Conservation (phyloP, 148 eudicot genomes). For the Salicornia ramosissima region DNA sequence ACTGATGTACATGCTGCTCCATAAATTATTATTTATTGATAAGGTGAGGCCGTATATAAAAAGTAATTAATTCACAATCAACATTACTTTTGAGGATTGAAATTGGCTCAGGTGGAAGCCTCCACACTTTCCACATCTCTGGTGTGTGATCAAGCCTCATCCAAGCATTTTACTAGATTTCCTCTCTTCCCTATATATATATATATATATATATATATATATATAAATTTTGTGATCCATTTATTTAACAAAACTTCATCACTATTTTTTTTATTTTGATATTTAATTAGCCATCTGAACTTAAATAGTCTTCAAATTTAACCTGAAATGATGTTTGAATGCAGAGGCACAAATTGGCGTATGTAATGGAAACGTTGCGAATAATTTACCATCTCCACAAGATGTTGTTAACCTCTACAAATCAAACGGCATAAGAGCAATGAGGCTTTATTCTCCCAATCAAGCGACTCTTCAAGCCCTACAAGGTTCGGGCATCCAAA, state of each 20-base stretch:
- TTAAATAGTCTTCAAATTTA: not conserved
- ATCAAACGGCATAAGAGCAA: constrained; percentile 19
- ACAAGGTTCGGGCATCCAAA: constrained; percentile 23
- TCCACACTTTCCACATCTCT: too few relatives aligned
- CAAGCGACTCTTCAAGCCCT: constrained; percentile 26
- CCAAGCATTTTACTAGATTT: too few relatives aligned
- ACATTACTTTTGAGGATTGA: too few relatives aligned
- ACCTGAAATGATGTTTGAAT: not conserved
- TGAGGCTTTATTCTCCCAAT: constrained; percentile 38
- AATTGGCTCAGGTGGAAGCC: too few relatives aligned
- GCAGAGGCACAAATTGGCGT: constrained; percentile 41
- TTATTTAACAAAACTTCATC: not conserved
- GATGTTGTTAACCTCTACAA: constrained; percentile 30
- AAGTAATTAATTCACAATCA: too few relatives aligned
- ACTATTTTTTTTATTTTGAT: not conserved
- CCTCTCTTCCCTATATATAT: too few relatives aligned
- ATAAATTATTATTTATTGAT: too few relatives aligned
- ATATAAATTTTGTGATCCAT: too few relatives aligned
- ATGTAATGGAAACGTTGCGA: constrained; percentile 27
- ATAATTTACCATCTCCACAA: constrained; percentile 28
- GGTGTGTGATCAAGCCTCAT: too few relatives aligned
- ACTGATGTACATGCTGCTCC: too few relatives aligned
- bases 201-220: too few relatives aligned
- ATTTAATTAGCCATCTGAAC: not conserved
- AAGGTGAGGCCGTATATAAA: too few relatives aligned